These are phyloP conservation scores for Penicillium sp. DNA, from an alignment of 2,329 filamentous ascomycete genomes.

Conservation along the genomic window DNA sequence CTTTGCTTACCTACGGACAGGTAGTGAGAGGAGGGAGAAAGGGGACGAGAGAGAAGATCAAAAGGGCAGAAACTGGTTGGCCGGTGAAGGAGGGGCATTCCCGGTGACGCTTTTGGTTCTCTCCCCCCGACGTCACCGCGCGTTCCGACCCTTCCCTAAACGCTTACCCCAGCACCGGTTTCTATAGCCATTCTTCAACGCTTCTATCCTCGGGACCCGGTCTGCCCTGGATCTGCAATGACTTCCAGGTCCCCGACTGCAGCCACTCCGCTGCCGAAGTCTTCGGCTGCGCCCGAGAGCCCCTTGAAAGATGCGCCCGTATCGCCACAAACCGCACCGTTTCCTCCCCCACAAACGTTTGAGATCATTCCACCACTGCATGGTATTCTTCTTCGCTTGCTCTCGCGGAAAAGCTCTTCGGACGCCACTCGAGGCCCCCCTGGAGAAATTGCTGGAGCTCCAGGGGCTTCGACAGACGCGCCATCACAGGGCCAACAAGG, in stretches of 20 bases:
- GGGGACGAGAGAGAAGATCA: constrained; percentile 12
- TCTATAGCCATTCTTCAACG: constrained; percentile 19
- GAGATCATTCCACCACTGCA: constrained; percentile 82
- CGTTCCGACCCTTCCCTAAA: constrained; percentile 39
- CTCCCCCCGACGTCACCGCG: constrained; percentile 35
- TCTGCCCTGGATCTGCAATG: constrained; percentile 28
- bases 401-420: constrained; percentile 48
- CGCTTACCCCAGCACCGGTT: constrained; percentile 23
- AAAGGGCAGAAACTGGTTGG: constrained; percentile 16
- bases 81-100: constrained; percentile 35
- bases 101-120: constrained; percentile 37
- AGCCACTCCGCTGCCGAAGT: constrained; percentile 45
- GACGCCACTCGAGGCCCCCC: constrained; percentile 26
- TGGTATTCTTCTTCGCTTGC: constrained; percentile 71
- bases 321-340: constrained; percentile 52
- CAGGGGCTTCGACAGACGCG: constrained; percentile 23
- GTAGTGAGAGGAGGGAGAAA: constrained; percentile 16
- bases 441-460: constrained; percentile 26
- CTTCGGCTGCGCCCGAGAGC: constrained; percentile 35
- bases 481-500: constrained; percentile 28
- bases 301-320: constrained; percentile 31
- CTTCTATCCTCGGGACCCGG: constrained; percentile 15
- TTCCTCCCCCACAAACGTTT: constrained; percentile 76
- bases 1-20: constrained; percentile 14
- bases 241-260: constrained; percentile 34